Conservation (phyloP, 257 asterid genomes). For the Buddleja alternifolia region DNA sequence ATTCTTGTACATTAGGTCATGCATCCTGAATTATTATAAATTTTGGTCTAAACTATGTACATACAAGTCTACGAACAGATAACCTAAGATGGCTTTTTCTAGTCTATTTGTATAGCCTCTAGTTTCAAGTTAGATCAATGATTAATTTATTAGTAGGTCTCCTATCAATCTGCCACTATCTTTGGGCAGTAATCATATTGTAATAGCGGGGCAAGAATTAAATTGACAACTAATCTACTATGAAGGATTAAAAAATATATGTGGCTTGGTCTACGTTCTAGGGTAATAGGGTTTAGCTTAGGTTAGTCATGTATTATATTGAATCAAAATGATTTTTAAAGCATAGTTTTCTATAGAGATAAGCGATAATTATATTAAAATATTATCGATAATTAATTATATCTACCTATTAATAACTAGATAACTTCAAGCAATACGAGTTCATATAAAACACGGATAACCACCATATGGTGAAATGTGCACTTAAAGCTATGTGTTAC, state of each 20-base stretch:
- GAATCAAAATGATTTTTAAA: not conserved
- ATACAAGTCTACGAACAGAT: slow-evolving; percentile 31
- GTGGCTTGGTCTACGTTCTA: not conserved
- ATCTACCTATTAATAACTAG: too few relatives aligned
- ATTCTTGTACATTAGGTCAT: slow-evolving; percentile 30
- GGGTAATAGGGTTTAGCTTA: not conserved
- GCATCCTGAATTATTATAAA: slow-evolving; percentile 2
- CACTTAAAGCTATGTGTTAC: too few relatives aligned
- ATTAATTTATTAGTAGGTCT: slow-evolving; percentile 24
- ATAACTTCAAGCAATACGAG: too few relatives aligned
- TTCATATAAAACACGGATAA: too few relatives aligned
- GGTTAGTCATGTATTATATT: not conserved
- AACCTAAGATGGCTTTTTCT: slow-evolving; percentile 48
- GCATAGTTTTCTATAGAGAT: too few relatives aligned
- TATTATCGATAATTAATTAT: too few relatives aligned
- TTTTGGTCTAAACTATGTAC: slow-evolving; percentile 11
- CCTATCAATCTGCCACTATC: slow-evolving; percentile 32
- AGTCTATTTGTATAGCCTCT: slow-evolving; percentile 27
- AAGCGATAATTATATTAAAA: too few relatives aligned
- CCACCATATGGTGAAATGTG: too few relatives aligned
- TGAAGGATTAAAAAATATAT: not conserved
- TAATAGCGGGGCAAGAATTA: slow-evolving; percentile 17
- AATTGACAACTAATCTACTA: not conserved
- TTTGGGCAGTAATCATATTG: slow-evolving; percentile 16
- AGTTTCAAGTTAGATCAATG: slow-evolving; percentile 19